Percentiles rank a stretch among this genome's conserved stretches.
phyloP scores from a whole-genome alignment of 2,329 filamentous ascomycete genomes.

The Alternaria metachromatica region DNA sequence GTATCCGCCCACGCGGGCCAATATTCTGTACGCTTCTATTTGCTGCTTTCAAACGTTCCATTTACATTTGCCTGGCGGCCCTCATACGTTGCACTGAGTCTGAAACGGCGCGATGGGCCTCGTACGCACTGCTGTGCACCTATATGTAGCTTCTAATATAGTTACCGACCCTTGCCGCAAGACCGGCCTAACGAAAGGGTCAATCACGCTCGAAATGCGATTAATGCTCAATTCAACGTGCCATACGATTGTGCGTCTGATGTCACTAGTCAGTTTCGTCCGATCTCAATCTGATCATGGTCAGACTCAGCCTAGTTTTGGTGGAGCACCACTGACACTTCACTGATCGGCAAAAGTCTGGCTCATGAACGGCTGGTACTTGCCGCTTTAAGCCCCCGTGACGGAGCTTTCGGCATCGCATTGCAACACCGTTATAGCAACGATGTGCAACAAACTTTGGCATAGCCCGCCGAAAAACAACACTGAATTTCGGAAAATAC shows the following conservation, averaged over 20 bases:
- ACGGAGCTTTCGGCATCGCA: conserved; percentile 6
- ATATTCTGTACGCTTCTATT: conserved; percentile 36
- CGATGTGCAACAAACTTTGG: neutral
- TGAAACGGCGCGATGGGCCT: conserved; percentile 24
- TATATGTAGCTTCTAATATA: conserved; percentile 27
- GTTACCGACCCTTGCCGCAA: conserved; percentile 18
- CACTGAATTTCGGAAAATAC: conserved; percentile 1
- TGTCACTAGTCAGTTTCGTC: conserved; percentile 6
- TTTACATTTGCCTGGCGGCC: conserved; percentile 5
- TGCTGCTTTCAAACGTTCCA: conserved; percentile 9
- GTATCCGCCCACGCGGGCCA: conserved; percentile 52
- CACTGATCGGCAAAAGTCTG: conserved; percentile 13
- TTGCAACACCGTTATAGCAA: conserved; percentile 5
- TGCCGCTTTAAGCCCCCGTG: conserved; percentile 13
- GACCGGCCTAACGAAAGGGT: conserved; percentile 13
- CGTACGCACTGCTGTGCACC: conserved; percentile 20
- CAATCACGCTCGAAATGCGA: conserved; percentile 16
- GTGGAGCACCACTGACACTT: conserved; percentile 9
- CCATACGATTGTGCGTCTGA: conserved; percentile 1
- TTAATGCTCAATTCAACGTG: conserved; percentile 13
- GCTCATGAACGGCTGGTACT: conserved; percentile 23
- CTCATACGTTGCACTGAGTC: conserved; percentile 13
- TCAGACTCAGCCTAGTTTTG: neutral
- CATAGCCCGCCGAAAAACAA: neutral
- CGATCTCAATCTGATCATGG: neutral